Percentiles rank a stretch among this genome's conserved stretches.
Conservation (phyloP, 306 rosid species). For the Morella rubra region DNA sequence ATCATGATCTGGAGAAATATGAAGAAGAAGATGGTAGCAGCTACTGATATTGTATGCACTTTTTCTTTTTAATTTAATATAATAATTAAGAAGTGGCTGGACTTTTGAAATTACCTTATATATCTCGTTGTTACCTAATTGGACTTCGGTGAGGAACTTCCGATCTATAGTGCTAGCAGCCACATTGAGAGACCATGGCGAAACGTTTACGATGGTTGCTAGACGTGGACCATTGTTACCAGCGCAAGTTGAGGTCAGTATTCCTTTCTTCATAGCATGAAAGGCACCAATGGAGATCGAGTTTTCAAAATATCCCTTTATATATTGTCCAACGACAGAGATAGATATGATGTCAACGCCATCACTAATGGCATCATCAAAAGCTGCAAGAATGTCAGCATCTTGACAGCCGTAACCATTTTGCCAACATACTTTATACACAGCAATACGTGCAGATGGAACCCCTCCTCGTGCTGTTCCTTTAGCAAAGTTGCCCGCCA, state of each 20-base stretch:
- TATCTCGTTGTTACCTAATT: slow-evolving; percentile 34
- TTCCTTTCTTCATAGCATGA: slow-evolving; percentile 50
- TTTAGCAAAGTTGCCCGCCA: slow-evolving; percentile 28
- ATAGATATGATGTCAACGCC: slow-evolving; percentile 49
- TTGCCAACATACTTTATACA: slow-evolving; percentile 52
- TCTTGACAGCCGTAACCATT: slow-evolving; percentile 18
- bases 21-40: too few relatives aligned
- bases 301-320: slow-evolving; percentile 27
- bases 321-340: slow-evolving; percentile 28
- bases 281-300: slow-evolving; percentile 41
- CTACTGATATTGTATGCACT: too few relatives aligned
- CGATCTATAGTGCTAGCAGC: slow-evolving; percentile 48
- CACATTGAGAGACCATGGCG: slow-evolving; percentile 53
- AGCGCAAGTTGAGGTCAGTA: slow-evolving; percentile 35
- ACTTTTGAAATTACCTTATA: slow-evolving; percentile 30
- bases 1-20: too few relatives aligned
- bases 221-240: slow-evolving; percentile 35
- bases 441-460: slow-evolving; percentile 51
- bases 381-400: slow-evolving; percentile 49
- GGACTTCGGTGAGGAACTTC: slow-evolving; percentile 40
- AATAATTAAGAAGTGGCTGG: too few relatives aligned
- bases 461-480: slow-evolving; percentile 60
- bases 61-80: too few relatives aligned
- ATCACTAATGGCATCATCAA: slow-evolving; percentile 58
- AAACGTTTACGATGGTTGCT: slow-evolving; percentile 10